phyloP scores from a whole-genome alignment of 768 basidiomycete species.

The Phlebiopsis gigantea region DNA sequence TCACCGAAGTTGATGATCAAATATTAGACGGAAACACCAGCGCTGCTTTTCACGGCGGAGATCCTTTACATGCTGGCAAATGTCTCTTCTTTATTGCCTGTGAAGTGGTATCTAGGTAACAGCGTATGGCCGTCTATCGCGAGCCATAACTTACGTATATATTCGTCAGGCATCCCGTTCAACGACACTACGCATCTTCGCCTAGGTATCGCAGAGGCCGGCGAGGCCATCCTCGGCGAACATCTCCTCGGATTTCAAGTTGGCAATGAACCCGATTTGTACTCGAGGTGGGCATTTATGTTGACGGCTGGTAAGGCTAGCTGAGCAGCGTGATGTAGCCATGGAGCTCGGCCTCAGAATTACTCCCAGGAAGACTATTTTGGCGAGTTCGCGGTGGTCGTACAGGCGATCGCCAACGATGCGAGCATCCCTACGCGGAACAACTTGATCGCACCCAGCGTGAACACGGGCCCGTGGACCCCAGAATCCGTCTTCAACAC shows the following conservation, averaged over 20 bases:
- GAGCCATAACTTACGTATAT: too few species aligned
- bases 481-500: constrained; percentile 30
- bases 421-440: constrained; percentile 19
- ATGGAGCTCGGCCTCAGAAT: constrained; percentile 31
- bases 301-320: not conserved
- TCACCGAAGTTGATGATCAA: constrained; percentile 21
- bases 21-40: constrained; percentile 47
- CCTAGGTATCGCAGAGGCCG: constrained; percentile 33
- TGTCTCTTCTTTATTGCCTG: constrained; percentile 35
- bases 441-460: constrained; percentile 28
- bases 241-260: constrained; percentile 42
- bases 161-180: constrained; percentile 20
- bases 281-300: constrained; percentile 35
- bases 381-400: constrained; percentile 25
- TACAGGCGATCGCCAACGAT: constrained; percentile 20
- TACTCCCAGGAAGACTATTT: constrained; percentile 27
- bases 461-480: constrained; percentile 27
- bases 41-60: constrained; percentile 42
- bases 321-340: constrained; percentile 17
- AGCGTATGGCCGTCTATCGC: not conserved
- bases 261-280: constrained; percentile 57
- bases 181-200: constrained; percentile 25
- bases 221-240: constrained; percentile 37
- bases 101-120: constrained; percentile 43
- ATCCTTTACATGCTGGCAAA: constrained; percentile 47